These are phyloP conservation scores for Pseudozyma sp. DNA, from an alignment of 1,284 basidiomycete genomes.

Conservation along the genomic window DNA sequence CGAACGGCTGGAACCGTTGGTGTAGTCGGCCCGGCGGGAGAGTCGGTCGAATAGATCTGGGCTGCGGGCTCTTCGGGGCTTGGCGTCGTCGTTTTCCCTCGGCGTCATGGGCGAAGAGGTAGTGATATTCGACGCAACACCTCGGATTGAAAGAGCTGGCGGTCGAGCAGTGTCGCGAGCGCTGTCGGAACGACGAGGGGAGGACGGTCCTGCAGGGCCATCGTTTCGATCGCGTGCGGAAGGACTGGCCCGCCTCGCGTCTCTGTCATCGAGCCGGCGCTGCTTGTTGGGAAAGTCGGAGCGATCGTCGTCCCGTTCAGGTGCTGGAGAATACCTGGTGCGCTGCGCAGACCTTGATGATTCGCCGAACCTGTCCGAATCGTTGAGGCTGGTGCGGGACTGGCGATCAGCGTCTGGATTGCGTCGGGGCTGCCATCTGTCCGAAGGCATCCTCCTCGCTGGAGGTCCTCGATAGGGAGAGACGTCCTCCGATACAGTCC, in stretches of 20 bases:
- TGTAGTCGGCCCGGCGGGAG: conserved; percentile 16
- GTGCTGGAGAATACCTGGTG: conserved; percentile 3
- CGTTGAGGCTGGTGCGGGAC: conserved; percentile 3
- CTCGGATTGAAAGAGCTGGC: conserved; percentile 34
- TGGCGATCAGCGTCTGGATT: conserved; percentile 16
- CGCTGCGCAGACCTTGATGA: conserved; percentile 16
- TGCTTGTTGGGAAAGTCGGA: conserved; percentile 31
- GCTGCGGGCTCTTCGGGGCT: conserved; percentile 17
- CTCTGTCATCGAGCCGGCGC: conserved; percentile 26
- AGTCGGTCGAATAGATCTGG: conserved; percentile 41
- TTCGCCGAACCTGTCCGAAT: conserved; percentile 7
- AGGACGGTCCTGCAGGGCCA: conserved; percentile 10
- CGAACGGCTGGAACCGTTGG: conserved; percentile 16
- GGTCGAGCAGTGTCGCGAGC: conserved; percentile 8
- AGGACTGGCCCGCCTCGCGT: conserved; percentile 2
- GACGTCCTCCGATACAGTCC: conserved; percentile 1
- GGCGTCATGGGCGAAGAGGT: conserved; percentile 6
- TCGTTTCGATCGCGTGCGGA: conserved; percentile 4
- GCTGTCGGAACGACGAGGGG: conserved; percentile 16
- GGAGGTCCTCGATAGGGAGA: neutral
- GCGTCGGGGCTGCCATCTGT: conserved; percentile 39
- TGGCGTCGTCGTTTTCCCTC: conserved; percentile 4
- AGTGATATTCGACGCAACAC: conserved; percentile 25
- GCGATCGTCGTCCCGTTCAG: conserved; percentile 14
- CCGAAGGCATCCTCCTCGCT: conserved; percentile 21